A percentile compares a stretch with the other conserved stretches of the same genome.
Conservation (phyloP, 1,284 basidiomycete genomes). For the Porogramme epimiltina region DNA sequence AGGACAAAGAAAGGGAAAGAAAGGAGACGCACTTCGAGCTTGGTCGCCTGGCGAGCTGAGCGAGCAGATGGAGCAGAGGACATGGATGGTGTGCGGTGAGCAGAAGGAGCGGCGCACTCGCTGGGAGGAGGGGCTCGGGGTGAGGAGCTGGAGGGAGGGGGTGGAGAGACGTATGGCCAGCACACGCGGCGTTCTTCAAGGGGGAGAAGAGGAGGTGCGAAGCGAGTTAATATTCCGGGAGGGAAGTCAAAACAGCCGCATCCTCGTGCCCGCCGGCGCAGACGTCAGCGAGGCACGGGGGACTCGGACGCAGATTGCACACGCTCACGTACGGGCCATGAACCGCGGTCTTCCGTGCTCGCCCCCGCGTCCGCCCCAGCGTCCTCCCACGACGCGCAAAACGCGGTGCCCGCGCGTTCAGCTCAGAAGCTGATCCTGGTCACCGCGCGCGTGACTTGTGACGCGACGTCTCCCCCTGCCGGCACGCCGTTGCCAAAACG, state of each 20-base stretch:
- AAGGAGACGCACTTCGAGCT: constrained; percentile 11
- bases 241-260: not conserved
- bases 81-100: not conserved
- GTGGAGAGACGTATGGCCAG: constrained; percentile 25
- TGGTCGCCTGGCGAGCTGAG: not conserved
- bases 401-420: constrained; percentile 20
- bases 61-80: not conserved
- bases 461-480: constrained; percentile 5
- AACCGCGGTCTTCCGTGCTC: not conserved
- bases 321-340: too few relatives aligned
- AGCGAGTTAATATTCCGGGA: constrained; percentile 19
- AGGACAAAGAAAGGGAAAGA: constrained; percentile 5
- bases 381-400: constrained; percentile 7
- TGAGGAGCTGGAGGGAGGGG: constrained; percentile 10
- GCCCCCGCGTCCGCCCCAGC: constrained; percentile 5
- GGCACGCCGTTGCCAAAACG: constrained; percentile 1
- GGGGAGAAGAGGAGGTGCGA: constrained; percentile 16
- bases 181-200: constrained; percentile 27
- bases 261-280: constrained; percentile 25
- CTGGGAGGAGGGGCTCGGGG: not conserved
- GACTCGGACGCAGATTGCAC: constrained; percentile 5
- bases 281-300: constrained; percentile 17
- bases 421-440: constrained; percentile 13
- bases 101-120: too few relatives aligned
- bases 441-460: constrained; percentile 15